These are phyloP conservation scores for Metarhizium guizhouense DNA, from an alignment of 2,329 filamentous ascomycete genomes.

Conservation along the genomic window DNA sequence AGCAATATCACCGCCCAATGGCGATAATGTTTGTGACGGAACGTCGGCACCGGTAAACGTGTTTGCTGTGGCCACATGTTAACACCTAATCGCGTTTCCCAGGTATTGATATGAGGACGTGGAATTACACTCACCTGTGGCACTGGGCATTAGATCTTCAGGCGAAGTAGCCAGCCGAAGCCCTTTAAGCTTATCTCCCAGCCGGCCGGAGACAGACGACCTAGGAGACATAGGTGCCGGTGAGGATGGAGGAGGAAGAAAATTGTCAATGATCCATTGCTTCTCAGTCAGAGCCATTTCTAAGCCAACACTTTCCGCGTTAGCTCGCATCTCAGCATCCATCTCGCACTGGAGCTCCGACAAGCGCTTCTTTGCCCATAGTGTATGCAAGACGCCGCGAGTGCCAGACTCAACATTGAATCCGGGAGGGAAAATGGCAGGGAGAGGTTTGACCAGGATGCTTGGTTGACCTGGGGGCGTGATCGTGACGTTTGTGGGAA, in stretches of 20 bases:
- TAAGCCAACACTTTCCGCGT: conserved; percentile 72
- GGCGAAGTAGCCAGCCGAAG: conserved; percentile 69
- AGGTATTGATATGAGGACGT: background rate
- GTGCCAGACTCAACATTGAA: conserved; percentile 63
- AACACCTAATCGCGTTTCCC: background rate
- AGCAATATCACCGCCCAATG: conserved; percentile 23
- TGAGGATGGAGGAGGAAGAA: conserved; percentile 30
- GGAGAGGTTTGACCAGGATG: conserved; percentile 65
- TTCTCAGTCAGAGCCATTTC: conserved; percentile 79
- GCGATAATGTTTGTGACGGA: conserved; percentile 24
- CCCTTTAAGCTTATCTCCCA: conserved; percentile 73
- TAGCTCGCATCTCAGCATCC: conserved; percentile 59
- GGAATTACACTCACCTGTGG: conserved; percentile 35
- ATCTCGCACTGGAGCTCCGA: conserved; percentile 71
- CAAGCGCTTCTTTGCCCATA: conserved; percentile 80
- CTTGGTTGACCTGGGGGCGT: conserved; percentile 29
- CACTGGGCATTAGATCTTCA: conserved; percentile 47
- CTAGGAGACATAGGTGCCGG: conserved; percentile 40
- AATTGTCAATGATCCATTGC: conserved; percentile 77
- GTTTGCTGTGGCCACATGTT: conserved; percentile 18
- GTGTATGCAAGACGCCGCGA: conserved; percentile 77
- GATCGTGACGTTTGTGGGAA: conserved; percentile 67
- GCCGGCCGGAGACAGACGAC: conserved; percentile 54
- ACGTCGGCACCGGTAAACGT: conserved; percentile 23
- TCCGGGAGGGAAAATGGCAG: conserved; percentile 75